phyloP scores from a whole-genome alignment of 768 basidiomycete genomes.

The Rhodotorula diobovata region DNA sequence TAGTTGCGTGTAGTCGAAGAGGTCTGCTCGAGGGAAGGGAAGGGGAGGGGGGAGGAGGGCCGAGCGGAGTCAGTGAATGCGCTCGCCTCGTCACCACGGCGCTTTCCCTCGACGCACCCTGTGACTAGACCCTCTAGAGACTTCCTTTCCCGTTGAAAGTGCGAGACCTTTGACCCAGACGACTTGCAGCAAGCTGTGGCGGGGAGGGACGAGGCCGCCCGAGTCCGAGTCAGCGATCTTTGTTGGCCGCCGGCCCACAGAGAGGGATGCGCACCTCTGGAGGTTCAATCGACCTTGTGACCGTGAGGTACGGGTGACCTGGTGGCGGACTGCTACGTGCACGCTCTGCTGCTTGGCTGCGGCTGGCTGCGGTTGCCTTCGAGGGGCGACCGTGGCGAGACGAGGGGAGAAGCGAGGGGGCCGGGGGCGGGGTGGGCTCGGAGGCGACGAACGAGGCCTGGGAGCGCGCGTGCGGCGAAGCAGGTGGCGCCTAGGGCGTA shows the following conservation, averaged over 20 bases:
- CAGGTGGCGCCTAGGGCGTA: not conserved
- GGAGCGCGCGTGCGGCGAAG: not conserved
- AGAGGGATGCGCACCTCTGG: not conserved
- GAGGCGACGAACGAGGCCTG: not conserved
- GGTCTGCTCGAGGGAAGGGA: too few relatives aligned
- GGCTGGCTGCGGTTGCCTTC: not conserved
- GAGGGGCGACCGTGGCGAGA: not conserved
- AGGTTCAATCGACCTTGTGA: not conserved
- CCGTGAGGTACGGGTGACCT: not conserved
- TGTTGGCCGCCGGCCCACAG: not conserved
- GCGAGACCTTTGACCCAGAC: not conserved
- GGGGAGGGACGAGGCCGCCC: not conserved
- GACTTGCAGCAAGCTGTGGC: constrained; percentile 1
- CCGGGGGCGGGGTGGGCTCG: not conserved
- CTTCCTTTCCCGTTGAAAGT: not conserved
- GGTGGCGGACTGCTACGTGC: not conserved
- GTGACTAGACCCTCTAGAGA: not conserved
- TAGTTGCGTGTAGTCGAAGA: not conserved
- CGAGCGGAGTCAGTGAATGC: not conserved
- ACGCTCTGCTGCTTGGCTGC: not conserved
- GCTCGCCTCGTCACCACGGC: not conserved
- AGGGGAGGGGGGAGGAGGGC: not conserved
- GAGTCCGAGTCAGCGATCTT: not conserved
- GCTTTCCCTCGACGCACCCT: not conserved
- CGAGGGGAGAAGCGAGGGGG: too few relatives aligned